These are phyloP conservation scores for Ulmus americana DNA, from an alignment of 331 rosid genomes.

Conservation along the genomic window DNA sequence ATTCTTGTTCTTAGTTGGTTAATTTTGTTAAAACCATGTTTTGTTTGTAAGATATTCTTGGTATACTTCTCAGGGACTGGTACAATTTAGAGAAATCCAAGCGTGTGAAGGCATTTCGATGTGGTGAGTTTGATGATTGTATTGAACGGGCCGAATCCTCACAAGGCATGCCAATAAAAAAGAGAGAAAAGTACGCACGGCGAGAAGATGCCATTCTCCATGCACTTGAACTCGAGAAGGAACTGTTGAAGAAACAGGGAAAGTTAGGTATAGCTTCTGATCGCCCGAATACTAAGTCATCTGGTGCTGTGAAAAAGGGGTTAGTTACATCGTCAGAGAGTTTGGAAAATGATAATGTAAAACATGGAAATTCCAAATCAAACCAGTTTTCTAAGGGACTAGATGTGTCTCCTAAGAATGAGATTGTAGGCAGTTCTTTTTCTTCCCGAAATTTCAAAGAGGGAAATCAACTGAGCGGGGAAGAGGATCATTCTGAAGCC, in stretches of 20 bases:
- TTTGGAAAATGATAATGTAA: slow-evolving; percentile 32
- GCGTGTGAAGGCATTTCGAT: slow-evolving; percentile 90
- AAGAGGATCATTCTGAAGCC: slow-evolving; percentile 44
- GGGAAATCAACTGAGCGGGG: slow-evolving; percentile 41
- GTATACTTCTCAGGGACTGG: slow-evolving; percentile 69
- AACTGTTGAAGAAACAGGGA: slow-evolving; percentile 54
- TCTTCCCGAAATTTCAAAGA: slow-evolving; percentile 33
- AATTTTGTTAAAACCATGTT: neutral
- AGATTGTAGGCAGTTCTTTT: slow-evolving; percentile 26
- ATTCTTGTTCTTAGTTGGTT: neutral
- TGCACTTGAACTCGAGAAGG: slow-evolving; percentile 88
- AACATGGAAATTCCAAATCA: slow-evolving; percentile 30
- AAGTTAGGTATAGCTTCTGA: slow-evolving; percentile 48
- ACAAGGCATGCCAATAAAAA: slow-evolving; percentile 86
- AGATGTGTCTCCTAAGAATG: slow-evolving; percentile 32
- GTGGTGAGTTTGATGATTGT: slow-evolving; percentile 95
- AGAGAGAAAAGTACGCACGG: slow-evolving; percentile 97
- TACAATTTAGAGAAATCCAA: slow-evolving; percentile 96
- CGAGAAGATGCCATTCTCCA: slow-evolving; percentile 98
- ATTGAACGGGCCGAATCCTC: slow-evolving; percentile 89
- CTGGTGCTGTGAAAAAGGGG: slow-evolving; percentile 36
- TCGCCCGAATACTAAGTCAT: slow-evolving; percentile 29
- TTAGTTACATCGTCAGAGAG: slow-evolving; percentile 31
- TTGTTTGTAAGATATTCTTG: slow-evolving; percentile 16
- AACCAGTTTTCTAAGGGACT: slow-evolving; percentile 26